Conservation (phyloP, 495 filamentous ascomycete genomes). For the Rusavskia elegans region DNA sequence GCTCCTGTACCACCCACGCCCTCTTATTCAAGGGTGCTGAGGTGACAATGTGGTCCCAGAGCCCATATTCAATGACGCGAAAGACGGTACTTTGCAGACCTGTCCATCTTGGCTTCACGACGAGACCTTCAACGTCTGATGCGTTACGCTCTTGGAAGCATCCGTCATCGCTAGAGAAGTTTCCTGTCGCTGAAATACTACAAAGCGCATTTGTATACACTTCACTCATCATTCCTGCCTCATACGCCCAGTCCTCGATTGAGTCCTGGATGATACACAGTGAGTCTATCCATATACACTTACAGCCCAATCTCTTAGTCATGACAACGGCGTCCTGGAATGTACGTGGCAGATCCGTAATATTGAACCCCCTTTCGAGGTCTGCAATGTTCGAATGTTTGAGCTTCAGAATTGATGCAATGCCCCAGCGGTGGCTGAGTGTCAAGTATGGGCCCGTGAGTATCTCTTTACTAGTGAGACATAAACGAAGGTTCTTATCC, state of each 20-base stretch:
- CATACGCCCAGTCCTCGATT: constrained; percentile 11
- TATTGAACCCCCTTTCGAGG: constrained; percentile 1
- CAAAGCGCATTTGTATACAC: constrained; percentile 24
- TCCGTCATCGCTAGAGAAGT: not conserved
- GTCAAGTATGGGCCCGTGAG: not conserved
- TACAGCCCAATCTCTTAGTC: constrained; percentile 6
- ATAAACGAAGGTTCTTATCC: no score
- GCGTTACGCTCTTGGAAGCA: not conserved
- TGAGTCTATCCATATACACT: constrained; percentile 16
- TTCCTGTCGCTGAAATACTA: constrained; percentile 16
- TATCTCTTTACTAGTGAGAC: no score
- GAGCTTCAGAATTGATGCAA: not conserved
- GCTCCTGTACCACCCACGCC: constrained; percentile 15
- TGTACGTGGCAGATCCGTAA: constrained; percentile 8
- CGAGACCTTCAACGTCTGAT: not conserved
- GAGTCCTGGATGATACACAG: constrained; percentile 18
- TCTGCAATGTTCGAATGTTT: not conserved
- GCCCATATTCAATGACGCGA: not conserved
- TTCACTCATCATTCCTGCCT: constrained; percentile 11
- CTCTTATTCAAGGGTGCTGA: not conserved
- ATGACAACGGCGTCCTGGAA: constrained; percentile 16
- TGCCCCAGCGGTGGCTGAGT: constrained; percentile 8
- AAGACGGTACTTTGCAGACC: not conserved
- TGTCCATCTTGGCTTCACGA: not conserved
- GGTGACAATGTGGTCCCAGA: not conserved